These are phyloP conservation scores for Kodamaea anthophila DNA, from an alignment of 1,139 yeast species.

Conservation along the genomic window DNA sequence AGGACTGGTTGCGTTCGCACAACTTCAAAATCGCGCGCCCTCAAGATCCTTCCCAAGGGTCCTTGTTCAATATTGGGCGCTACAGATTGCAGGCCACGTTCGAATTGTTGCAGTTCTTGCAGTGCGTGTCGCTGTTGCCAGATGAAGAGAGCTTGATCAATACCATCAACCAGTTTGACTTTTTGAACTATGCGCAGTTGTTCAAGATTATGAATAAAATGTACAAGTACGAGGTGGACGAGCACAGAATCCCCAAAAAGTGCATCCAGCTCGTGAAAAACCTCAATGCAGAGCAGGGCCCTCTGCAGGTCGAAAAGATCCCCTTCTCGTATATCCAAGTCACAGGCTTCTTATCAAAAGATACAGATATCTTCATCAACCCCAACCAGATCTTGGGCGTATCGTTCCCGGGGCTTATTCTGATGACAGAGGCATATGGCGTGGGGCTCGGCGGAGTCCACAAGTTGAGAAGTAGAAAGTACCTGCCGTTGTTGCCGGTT, in stretches of 20 bases:
- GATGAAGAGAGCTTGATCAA: conserved; percentile 52
- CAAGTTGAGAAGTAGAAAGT: conserved; percentile 40
- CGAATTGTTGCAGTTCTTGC: conserved; percentile 85
- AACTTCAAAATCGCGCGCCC: conserved; percentile 45
- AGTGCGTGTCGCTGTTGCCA: conserved; percentile 62
- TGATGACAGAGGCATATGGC: conserved; percentile 56
- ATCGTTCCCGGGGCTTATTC: conserved; percentile 53
- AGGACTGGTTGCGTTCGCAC: conserved; percentile 89
- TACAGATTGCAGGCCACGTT: conserved; percentile 66
- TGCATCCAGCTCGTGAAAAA: conserved; percentile 31
- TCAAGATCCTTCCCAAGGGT: conserved; percentile 21
- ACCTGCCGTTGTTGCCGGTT: conserved; percentile 59
- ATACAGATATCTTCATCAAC: conserved; percentile 41
- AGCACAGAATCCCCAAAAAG: conserved; percentile 50
- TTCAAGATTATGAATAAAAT: conserved; percentile 59
- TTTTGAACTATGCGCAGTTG: conserved; percentile 64
- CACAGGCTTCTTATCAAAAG: conserved; percentile 34
- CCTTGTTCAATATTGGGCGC: conserved; percentile 55
- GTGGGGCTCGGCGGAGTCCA: conserved; percentile 53
- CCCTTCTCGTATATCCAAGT: conserved; percentile 41
- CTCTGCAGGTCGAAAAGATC: conserved; percentile 26
- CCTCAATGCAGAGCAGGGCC: conserved; percentile 35
- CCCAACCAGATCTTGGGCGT: conserved; percentile 46
- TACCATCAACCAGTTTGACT: conserved; percentile 52
- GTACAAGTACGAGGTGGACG: conserved; percentile 83